Evolutionary conservation across 148 eudicot species (phyloP).

Genomic region (Tetragonia tetragonoides): DNA sequence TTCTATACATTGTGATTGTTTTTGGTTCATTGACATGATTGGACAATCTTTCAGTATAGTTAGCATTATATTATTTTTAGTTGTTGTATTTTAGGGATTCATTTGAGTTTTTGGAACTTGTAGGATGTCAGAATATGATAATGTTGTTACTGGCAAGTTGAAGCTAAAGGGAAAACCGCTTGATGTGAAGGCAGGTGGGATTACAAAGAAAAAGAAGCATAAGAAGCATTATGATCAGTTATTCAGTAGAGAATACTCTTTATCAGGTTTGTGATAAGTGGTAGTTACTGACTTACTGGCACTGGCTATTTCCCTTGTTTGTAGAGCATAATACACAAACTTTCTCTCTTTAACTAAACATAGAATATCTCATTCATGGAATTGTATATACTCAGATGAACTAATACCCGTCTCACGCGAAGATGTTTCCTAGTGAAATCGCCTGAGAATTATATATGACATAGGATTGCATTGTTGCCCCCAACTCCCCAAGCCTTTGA

Average conservation of each 20-base stretch:
- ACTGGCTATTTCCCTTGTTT: no score
- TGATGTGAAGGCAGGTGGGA: conserved; percentile 55
- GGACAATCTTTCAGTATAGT: no score
- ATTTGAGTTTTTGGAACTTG: not conserved
- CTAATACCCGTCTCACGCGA: not conserved
- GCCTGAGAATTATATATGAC: not conserved
- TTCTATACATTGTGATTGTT: no score
- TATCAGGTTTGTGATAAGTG: conserved; percentile 42
- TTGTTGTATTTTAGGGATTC: no score
- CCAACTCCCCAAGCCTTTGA: no score
- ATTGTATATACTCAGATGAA: not conserved
- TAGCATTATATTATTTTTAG: no score
- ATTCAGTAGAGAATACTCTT: conserved; percentile 20
- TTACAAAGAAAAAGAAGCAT: conserved; percentile 67
- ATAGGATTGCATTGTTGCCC: no score
- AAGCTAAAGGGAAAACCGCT: conserved; percentile 76
- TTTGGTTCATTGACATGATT: no score
- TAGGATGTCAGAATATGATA: conserved; percentile 62
- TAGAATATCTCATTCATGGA: not conserved
- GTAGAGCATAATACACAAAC: no score
- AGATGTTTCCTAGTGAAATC: not conserved
- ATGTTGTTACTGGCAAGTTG: conserved; percentile 67
- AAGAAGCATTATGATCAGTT: conserved; percentile 35
- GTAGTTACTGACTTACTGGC: not conserved
- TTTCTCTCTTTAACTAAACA: no score